phyloP scores from a whole-genome alignment of 768 basidiomycete genomes.

The Nevesoporus exiguus region DNA sequence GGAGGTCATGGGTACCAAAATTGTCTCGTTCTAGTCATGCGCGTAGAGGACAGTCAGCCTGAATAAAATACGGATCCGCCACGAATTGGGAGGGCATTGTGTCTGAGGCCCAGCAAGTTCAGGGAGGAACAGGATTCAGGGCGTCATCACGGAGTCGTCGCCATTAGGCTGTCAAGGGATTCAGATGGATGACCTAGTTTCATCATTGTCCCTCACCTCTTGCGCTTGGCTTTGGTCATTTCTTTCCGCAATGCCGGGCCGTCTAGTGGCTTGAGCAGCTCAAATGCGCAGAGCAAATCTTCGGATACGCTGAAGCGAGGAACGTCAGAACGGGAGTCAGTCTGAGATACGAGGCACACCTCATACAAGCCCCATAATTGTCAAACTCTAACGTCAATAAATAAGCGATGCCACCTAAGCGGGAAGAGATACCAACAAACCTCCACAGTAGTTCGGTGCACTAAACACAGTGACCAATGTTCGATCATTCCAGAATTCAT shows the following conservation, averaged over 20 bases:
- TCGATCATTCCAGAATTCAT: conserved; percentile 99
- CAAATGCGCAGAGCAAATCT: conserved; percentile 95
- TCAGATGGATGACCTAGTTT: neutral
- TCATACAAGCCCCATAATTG: conserved; percentile 95
- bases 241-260: conserved; percentile 93
- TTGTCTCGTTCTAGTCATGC: conserved; percentile 25
- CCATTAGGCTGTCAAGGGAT: conserved; percentile 28
- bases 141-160: conserved; percentile 29
- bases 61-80: conserved; percentile 17
- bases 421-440: conserved; percentile 46
- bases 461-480: conserved; percentile 98
- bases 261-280: conserved; percentile 93
- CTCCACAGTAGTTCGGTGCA: conserved; percentile 95
- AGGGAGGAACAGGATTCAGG: neutral
- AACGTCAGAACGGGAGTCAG: conserved; percentile 10
- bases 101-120: conserved; percentile 8
- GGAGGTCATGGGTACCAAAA: conserved; percentile 28
- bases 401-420: conserved; percentile 13
- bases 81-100: conserved; percentile 9
- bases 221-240: conserved; percentile 98
- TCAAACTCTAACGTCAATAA: conserved; percentile 66
- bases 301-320: conserved; percentile 74
- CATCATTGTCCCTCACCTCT: conserved; percentile 55
- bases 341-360: conserved; percentile 41
- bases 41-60: conserved; percentile 21